Base-by-base conservation (phyloP, 441 rosid genomes). In the Bocquillonia castaneifolia region DNA sequence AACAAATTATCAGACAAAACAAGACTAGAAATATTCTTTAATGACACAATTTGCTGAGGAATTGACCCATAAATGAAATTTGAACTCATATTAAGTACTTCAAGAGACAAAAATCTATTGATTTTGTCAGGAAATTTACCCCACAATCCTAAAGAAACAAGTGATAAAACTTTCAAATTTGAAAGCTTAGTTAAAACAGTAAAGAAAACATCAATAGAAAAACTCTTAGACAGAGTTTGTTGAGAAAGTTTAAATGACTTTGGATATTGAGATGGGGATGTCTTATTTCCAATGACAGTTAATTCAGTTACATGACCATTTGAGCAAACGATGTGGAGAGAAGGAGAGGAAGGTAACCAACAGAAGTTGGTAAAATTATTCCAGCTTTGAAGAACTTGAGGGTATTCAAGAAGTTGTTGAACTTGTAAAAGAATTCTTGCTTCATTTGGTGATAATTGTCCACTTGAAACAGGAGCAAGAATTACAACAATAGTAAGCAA, bases 331-430 rank as follows among this genome's bases (percentile, higher is more conserved):
- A 91, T 66, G 67, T 64, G 78, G 51, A 93, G 82, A 37, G 88
- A 86, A 72, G 85, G 71, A 34, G 97, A 89, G 20, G 80, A 63
- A 44, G 92, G 93, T 59, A 87, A 74, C 73, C 80, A 74, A 40
- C 96, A 91, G 83, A 91, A 90, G 74, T 82, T 84, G 74, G 93
- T 85, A 83, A 88, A 91, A 4, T 82, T 84, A 18, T 67, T 84
- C 97, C 97, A 93, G 70, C 86, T 78, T 40, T 76, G 87, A 79
- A 93, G 90, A 77, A 69, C 75, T 23, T 77, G 68, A 7, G 99
- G 96, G 73, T 87, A 86, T 57, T 93, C 90, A 18, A 93, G 82
- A 31, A 81, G 88, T 67, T 79, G 83, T 68, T 81, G 87, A 72
- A 88, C 76, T 74, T 86, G 93, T 66, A 84, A 69, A 52, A 90